A percentile compares a stretch with the other conserved stretches of the same genome.
phyloP scores from a whole-genome alignment of 1,139 yeast genomes.

The Kodamaea suecica region DNA sequence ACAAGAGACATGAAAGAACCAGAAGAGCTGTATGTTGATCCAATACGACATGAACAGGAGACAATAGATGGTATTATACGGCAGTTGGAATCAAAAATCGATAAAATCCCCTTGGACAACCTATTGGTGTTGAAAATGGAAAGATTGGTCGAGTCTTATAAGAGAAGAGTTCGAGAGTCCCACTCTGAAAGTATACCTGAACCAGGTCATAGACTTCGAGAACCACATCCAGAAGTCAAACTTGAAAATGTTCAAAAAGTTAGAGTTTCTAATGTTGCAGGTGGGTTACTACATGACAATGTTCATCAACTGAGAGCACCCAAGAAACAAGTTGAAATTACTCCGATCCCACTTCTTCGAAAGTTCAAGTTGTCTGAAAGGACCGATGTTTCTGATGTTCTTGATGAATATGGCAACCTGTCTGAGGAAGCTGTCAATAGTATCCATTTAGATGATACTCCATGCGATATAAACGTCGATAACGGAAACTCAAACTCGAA shows the following conservation, averaged over 20 bases:
- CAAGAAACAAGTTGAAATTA: neutral
- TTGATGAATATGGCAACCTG: conserved; percentile 1
- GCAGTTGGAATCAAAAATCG: conserved; percentile 3
- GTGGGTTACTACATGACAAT: too few species aligned
- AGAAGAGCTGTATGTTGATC: too few species aligned
- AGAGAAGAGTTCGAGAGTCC: neutral
- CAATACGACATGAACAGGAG: neutral
- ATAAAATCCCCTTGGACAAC: conserved; percentile 3
- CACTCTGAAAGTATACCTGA: too few species aligned
- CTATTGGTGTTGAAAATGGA: conserved; percentile 6
- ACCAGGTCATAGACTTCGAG: too few species aligned
- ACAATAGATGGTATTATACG: conserved; percentile 3
- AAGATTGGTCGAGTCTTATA: conserved; percentile 6
- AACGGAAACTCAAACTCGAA: too few species aligned
- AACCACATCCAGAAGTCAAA: too few species aligned
- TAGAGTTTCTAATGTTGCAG: too few species aligned
- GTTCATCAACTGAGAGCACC: too few species aligned
- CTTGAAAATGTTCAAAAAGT: too few species aligned
- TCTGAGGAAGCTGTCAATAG: neutral
- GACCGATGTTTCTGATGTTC: conserved; percentile 1
- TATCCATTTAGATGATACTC: neutral
- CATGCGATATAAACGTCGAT: neutral
- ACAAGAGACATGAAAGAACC: too few species aligned
- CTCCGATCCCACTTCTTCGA: neutral
- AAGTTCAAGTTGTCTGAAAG: neutral